Evolutionary conservation across 345 rosid species (phyloP), one percentile per base, ranked within the genome.

Genomic region (Rhodomyrtus tomentosa): DNA sequence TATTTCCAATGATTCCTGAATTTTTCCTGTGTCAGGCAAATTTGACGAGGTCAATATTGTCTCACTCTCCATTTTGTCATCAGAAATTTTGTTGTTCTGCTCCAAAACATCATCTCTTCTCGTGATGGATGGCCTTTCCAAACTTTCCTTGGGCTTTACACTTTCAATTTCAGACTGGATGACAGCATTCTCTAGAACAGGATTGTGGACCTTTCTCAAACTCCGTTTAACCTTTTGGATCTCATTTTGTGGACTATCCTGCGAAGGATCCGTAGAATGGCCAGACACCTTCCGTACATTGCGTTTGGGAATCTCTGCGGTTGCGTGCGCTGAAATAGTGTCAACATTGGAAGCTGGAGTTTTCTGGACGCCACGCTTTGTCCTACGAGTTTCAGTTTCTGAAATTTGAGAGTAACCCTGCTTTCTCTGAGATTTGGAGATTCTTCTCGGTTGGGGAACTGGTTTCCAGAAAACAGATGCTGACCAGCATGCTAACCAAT

Each of bases 211-310:
- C 88, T 92, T 96, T 90, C 99, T 93, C 93, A 96, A 89, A 89
- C 89, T 93, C 40, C 96, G 95, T 87, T 96, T 96, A 79, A 95
- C 96, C 88, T 96, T 96, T 90, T 96, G 98, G 87, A 96, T 95
- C 89, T 94, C 98, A 90, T 62, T 89, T 85, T 93, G 96, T 82
- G 96, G 95, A 90, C 92, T 92, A 88, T 93, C 99, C 21, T 88
- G 93, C 84, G 86, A 88, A 6, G 90, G 84, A 82, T 94, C 96
- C n/a, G 87, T 87, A 51, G 93, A 88, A 89, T 90, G 92, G 87
- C 86, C 91, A 38, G 95, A 83, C 83, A 92, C 85, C 89, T 93
- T 96, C 87, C 93, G 87, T 68, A 91, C 72, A 85, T 82, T 96
- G 54, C 94, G 95, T 86, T 92, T 96, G 59, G 94, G 93, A 82